Base-by-base conservation (phyloP, 2,329 filamentous ascomycete species). In the Diplodia intermedia region DNA sequence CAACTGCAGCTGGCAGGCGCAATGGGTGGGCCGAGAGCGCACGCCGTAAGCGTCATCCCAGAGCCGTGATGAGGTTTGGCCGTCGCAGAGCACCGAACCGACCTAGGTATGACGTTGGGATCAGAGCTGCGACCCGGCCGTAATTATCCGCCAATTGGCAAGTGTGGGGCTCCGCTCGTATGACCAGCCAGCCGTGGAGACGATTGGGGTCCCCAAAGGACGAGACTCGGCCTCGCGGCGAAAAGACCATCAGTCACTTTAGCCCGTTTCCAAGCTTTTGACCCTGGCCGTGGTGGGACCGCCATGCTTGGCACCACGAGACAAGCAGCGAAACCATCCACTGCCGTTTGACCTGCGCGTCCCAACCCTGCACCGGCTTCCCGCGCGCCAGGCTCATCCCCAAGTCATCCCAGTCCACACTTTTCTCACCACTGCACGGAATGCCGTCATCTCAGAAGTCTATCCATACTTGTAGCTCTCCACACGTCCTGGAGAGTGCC, bases 121-220 rank as follows among this genome's bases (percentile, higher is more conserved):
- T 47, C 43, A 26, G 43, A 18, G 60, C 40, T 62, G 54, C n/a
- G 5, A n/a, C 54, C 55, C 33, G 55, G 36, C 12, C 38, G 55
- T 60, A 63, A 52, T 63, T 63, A 52, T 63, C 60, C 60, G 60
- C 60, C 60, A 63, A 63, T 63, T 49, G 60, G 50, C n/a, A 31
- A 18, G 26, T 50, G 60, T 63, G 60, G 60, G 60, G 60, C 60
- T 49, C 57, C 57, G 57, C 40, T 62, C 57, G 57, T 62, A 50
- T 62, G 57, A 49, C 57, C 57, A 18, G 15, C 40, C 15, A 11
- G 14, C 40, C n/a, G 38, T 31, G 26, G 52, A n/a, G 23, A 31
- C 9, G 36, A 38, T 38, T 29, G 52, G 55, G 36, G 56, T n/a
- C 40, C 23, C 36, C 57, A 11, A 20, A 26, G 57, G 40, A 49